A percentile compares a stretch with the other conserved stretches of the same genome.
Conservation (phyloP, 768 basidiomycete genomes). For the Panellus pusillus region DNA sequence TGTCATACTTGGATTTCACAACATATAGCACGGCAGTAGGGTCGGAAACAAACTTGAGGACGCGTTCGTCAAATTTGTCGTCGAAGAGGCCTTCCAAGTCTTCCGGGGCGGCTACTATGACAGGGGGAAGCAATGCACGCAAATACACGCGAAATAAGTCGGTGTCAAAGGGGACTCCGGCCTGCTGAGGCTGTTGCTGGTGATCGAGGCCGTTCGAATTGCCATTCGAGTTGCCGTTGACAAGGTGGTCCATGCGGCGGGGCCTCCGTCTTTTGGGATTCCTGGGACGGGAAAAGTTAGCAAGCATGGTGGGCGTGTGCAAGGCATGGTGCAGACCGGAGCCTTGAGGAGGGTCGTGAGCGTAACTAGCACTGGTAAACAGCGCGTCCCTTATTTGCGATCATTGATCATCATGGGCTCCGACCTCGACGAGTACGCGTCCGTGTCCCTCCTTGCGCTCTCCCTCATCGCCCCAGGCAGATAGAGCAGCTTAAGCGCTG, state of each 20-base stretch:
- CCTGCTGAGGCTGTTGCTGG: slow-evolving; percentile 38
- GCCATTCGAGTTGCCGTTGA: slow-evolving; percentile 20
- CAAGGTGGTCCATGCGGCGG: slow-evolving; percentile 20
- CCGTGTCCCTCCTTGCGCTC: background rate
- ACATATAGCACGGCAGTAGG: slow-evolving; percentile 79
- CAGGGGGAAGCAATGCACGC: slow-evolving; percentile 72
- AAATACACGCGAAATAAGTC: slow-evolving; percentile 72
- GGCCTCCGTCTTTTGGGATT: slow-evolving; percentile 14
- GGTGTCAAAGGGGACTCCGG: slow-evolving; percentile 55
- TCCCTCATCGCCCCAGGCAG: slow-evolving; percentile 55
- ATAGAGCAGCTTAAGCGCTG: slow-evolving; percentile 93
- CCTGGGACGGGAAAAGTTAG: slow-evolving; percentile 19
- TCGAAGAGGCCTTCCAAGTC: slow-evolving; percentile 74
- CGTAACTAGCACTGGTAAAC: too few species aligned
- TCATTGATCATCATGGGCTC: slow-evolving; percentile 15
- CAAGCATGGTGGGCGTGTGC: slow-evolving; percentile 8
- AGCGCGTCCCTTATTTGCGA: too few species aligned
- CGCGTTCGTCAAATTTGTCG: slow-evolving; percentile 72
- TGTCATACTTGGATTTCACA: slow-evolving; percentile 49
- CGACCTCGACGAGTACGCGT: slow-evolving; percentile 21
- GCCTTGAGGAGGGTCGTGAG: background rate
- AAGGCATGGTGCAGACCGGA: slow-evolving; percentile 19
- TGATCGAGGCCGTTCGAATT: slow-evolving; percentile 22
- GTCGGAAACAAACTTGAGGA: slow-evolving; percentile 73
- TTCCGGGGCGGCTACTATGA: slow-evolving; percentile 67